A percentile compares a stretch with the other conserved stretches of the same genome.
Evolutionary conservation across 2,329 filamentous ascomycete species (phyloP).

Genomic region (Gaeumannomyces sp.): DNA sequence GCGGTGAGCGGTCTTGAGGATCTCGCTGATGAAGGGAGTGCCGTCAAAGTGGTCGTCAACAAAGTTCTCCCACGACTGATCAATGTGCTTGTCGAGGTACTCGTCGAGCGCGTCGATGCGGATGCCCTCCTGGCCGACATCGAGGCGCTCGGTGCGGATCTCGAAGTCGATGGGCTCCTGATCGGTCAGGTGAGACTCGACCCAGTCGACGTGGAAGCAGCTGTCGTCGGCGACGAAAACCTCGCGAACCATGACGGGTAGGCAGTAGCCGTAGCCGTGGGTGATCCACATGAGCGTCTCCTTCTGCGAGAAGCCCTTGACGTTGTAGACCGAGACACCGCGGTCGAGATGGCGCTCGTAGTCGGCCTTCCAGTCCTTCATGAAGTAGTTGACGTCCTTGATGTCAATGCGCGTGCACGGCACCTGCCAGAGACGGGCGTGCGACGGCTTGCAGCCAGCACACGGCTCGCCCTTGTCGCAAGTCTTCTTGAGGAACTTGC

Average conservation of each 20-base stretch:
- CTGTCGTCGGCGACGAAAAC: constrained; percentile 88
- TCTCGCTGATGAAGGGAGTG: constrained; percentile 89
- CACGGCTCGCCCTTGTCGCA: constrained; percentile 97
- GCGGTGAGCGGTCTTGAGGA: constrained; percentile 91
- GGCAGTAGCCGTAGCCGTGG: constrained; percentile 88
- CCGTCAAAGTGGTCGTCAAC: constrained; percentile 96
- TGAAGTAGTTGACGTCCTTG: constrained; percentile 97
- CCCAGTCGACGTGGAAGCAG: constrained; percentile 91
- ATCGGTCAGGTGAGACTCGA: constrained; percentile 65
- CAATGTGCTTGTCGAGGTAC: constrained; percentile 92
- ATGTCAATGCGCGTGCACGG: constrained; percentile 97
- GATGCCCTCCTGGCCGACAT: constrained; percentile 83
- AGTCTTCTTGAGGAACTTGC: constrained; percentile 99
- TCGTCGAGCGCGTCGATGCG: constrained; percentile 75
- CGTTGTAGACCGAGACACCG: constrained; percentile 87
- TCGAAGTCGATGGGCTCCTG: constrained; percentile 76
- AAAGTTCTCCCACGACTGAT: constrained; percentile 85
- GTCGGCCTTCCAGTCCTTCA: constrained; percentile 99
- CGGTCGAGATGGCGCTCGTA: constrained; percentile 85
- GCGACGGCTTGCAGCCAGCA: constrained; percentile 88
- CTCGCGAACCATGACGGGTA: constrained; percentile 89
- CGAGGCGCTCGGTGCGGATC: constrained; percentile 79
- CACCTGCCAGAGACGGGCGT: constrained; percentile 93
- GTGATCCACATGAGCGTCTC: constrained; percentile 82
- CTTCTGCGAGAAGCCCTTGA: constrained; percentile 72